Evolutionary conservation across 179 eudicot genomes (phyloP).

Genomic region (Camellia oleifera): DNA sequence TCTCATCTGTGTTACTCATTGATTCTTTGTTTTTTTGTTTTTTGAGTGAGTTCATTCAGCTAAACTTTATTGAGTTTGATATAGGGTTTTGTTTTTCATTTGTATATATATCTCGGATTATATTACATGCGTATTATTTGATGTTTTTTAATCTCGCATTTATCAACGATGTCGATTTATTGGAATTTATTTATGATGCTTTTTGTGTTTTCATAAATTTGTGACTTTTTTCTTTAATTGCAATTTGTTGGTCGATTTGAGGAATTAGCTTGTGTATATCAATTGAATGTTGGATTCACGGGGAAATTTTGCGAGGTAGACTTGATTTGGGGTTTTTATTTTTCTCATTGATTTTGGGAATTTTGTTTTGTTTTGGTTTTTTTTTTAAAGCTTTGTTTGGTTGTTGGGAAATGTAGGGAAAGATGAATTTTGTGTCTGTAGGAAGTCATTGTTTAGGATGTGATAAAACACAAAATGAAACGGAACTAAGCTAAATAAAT

Average conservation of each 20-base stretch:
- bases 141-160: neutral
- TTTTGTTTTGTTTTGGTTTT: neutral
- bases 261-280: neutral
- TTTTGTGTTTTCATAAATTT: neutral
- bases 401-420: neutral
- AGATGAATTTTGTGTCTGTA: neutral
- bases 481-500: neutral
- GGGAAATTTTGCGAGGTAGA: neutral
- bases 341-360: neutral
- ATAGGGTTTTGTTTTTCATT: neutral
- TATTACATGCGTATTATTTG: neutral
- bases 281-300: neutral
- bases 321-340: neutral
- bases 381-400: neutral
- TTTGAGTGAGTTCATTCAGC: neutral
- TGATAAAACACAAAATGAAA: neutral
- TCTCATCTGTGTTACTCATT: neutral
- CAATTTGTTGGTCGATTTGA: neutral
- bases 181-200: neutral
- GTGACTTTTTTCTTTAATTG: neutral
- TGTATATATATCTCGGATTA: neutral
- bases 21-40: neutral
- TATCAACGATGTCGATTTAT: neutral
- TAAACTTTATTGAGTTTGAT: neutral
- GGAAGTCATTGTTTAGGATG: neutral